These are phyloP conservation scores for Microbotryum violaceum DNA, from an alignment of 1,284 basidiomycete genomes.

Conservation along the genomic window DNA sequence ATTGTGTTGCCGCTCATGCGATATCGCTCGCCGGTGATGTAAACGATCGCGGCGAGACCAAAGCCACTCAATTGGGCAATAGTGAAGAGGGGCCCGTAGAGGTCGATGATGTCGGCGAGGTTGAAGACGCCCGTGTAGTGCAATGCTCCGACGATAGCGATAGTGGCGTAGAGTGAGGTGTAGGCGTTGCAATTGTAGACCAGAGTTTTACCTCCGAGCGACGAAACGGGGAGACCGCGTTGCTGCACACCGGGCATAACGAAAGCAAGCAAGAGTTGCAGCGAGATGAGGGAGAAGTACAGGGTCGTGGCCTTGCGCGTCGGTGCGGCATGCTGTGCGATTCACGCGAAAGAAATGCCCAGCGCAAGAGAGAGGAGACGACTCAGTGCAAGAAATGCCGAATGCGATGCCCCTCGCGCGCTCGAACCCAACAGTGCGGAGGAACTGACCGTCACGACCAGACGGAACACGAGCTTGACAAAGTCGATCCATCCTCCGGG, in stretches of 20 bases:
- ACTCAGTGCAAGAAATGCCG: background rate
- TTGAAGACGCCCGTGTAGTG: conserved; percentile 80
- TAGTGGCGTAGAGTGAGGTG: conserved; percentile 75
- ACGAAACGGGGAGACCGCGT: conserved; percentile 87
- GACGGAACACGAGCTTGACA: conserved; percentile 20
- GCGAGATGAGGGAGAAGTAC: conserved; percentile 80
- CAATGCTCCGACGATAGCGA: conserved; percentile 65
- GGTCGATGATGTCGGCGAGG: conserved; percentile 89
- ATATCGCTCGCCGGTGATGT: conserved; percentile 69
- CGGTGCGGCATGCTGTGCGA: conserved; percentile 73
- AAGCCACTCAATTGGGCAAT: conserved; percentile 91
- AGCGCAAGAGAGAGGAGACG: background rate
- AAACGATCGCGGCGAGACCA: conserved; percentile 66
- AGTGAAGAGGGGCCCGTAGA: conserved; percentile 94
- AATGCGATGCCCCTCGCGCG: background rate
- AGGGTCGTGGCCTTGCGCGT: conserved; percentile 79
- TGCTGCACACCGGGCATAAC: conserved; percentile 87
- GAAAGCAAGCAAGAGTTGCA: conserved; percentile 83
- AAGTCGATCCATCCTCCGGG: conserved; percentile 27
- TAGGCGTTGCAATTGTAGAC: conserved; percentile 97
- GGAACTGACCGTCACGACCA: conserved; percentile 26
- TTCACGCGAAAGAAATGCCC: background rate
- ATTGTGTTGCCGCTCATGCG: conserved; percentile 90
- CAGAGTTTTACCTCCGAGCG: conserved; percentile 81
- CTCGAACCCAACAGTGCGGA: background rate